Percentiles rank a stretch among this genome's conserved stretches.
Conservation (phyloP, 2,329 filamentous ascomycete genomes). For the Fusarium verrucosum region DNA sequence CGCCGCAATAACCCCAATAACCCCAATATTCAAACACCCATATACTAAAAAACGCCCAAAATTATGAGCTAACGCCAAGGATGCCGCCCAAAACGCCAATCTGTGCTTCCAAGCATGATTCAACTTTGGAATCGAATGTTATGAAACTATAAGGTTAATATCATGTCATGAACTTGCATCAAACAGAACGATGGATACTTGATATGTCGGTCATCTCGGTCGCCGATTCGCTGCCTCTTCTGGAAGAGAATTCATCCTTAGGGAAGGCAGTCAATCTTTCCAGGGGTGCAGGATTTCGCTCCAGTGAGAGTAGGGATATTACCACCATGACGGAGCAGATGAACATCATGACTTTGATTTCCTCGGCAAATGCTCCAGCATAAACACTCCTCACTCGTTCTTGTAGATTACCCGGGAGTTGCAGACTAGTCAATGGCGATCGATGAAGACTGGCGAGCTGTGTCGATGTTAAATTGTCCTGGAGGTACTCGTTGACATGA, state of each 20-base stretch:
- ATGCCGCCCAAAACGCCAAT: constrained; percentile 20
- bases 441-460: constrained; percentile 57
- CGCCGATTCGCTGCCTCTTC: constrained; percentile 51
- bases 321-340: constrained; percentile 56
- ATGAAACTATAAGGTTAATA: neutral
- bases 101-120: neutral
- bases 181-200: constrained; percentile 36
- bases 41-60: neutral
- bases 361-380: constrained; percentile 56
- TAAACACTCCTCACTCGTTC: constrained; percentile 54
- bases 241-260: constrained; percentile 43
- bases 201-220: constrained; percentile 50
- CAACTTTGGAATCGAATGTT: neutral
- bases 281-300: constrained; percentile 53
- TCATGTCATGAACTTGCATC: neutral
- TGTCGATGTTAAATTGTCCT: constrained; percentile 47
- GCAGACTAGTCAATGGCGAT: constrained; percentile 53
- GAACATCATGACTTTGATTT: constrained; percentile 58
- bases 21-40: neutral
- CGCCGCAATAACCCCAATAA: neutral
- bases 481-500: constrained; percentile 52
- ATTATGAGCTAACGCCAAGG: constrained; percentile 11
- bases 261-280: constrained; percentile 43
- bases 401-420: constrained; percentile 48
- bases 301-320: constrained; percentile 56